Base-by-base conservation (phyloP, 2,329 filamentous ascomycete species). In the Intubia oerlemansii region DNA sequence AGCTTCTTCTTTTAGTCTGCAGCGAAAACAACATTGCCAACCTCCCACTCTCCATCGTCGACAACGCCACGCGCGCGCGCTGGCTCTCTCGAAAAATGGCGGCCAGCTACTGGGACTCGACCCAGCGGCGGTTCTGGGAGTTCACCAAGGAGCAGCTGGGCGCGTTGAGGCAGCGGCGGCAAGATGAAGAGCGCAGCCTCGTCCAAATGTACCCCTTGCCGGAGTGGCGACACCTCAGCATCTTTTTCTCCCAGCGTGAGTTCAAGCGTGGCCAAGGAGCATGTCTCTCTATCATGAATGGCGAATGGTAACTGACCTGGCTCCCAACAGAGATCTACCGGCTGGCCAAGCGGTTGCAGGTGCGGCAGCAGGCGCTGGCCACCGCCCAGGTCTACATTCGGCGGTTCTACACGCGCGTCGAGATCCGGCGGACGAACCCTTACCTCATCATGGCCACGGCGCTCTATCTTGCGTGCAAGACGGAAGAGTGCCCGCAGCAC, bases 401-500 rank as follows among this genome's bases (percentile, higher is more conserved):
- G 44, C 71, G 88, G 34, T 95, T 92, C 58, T 95, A 92, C 50
- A 70, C 70, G 25, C 80, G 77, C 41, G 77, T 92, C 41, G 82
- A 92, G 44, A 82, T 95, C 38, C 75, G 85, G 32, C 71, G 75
- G 37, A 92, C 84, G 27, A 98, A 95, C 42, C 82, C 85, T 4
- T 92, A 91, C 45, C 69, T 95, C 20, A 70, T 95, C 33, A 65
- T 92, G 38, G 75, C 82, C n/a, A 95, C 88, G 2, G 79, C 85
- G 5, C 64, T 95, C 35, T 98, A 98, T 48, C 59, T 98, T 20
- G 84, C 88, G 13, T 92, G 82, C 56, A 98, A 98, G 53, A 92
- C 91, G 69, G 88, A 98, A 49, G 88, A 98, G 50, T 84, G 74
- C 28, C 88, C 88, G 3, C 85, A 95, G 48, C 88, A 98, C 48